Conservation (phyloP, 169 alveolate species). For the Nephromyces sp. region DNA sequence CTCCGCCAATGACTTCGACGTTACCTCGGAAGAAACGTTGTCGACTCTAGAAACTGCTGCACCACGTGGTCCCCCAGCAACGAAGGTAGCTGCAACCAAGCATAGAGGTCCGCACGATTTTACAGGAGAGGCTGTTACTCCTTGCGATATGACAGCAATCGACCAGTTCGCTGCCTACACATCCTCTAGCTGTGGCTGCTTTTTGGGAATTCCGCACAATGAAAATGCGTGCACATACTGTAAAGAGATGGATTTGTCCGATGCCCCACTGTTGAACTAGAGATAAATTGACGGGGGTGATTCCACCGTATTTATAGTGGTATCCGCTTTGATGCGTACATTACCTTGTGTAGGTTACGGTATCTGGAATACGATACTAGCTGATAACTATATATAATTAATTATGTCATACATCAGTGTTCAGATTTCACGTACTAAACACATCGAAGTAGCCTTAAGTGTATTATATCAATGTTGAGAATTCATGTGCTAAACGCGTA, state of each 20-base stretch:
- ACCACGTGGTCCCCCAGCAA: conserved; percentile 42
- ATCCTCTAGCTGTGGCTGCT: conserved; percentile 54
- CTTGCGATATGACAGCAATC: conserved; percentile 51
- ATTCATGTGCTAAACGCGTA: too few species aligned
- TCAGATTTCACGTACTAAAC: too few species aligned
- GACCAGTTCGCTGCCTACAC: conserved; percentile 50
- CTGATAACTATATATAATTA: too few species aligned
- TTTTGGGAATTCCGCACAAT: conserved; percentile 54
- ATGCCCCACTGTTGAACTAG: conserved; percentile 51
- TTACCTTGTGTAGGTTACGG: too few species aligned
- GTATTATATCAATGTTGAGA: too few species aligned
- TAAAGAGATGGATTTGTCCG: conserved; percentile 50
- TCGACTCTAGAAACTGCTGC: conserved; percentile 33
- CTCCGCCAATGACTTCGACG: conserved; percentile 27
- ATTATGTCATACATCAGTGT: too few species aligned
- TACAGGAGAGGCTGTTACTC: conserved; percentile 38
- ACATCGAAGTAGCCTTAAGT: too few species aligned
- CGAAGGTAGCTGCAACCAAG: conserved; percentile 35
- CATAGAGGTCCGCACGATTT: conserved; percentile 30
- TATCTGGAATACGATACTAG: too few species aligned
- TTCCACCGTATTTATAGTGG: too few species aligned
- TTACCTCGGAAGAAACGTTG: conserved; percentile 29
- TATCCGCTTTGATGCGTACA: too few species aligned
- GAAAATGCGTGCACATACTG: conserved; percentile 51
- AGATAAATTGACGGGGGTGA: too few species aligned